These are phyloP conservation scores for Umbilicus rupestris DNA, from an alignment of 164 flowering plant genomes.

Conservation along the genomic window DNA sequence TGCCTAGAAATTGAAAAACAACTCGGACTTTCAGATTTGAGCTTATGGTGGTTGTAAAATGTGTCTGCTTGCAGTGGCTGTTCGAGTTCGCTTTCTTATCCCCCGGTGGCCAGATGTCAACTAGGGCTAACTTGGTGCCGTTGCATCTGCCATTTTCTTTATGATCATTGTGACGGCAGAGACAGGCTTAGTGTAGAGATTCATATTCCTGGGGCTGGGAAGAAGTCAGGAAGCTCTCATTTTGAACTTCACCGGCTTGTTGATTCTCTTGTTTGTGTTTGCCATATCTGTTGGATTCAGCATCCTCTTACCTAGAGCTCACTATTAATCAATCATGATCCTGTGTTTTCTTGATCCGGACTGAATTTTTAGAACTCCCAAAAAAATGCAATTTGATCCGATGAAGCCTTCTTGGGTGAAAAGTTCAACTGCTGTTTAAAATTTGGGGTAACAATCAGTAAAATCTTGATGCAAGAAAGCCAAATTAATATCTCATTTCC, in stretches of 20 bases:
- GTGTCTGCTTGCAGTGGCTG: slow-evolving; percentile 31
- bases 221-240: slow-evolving; percentile 35
- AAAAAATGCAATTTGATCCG: too few species aligned
- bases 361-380: too few species aligned
- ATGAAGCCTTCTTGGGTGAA: too few species aligned
- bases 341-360: too few species aligned
- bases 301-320: slow-evolving; percentile 30
- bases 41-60: not conserved
- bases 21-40: not conserved
- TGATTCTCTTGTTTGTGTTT: slow-evolving; percentile 54
- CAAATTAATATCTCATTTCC: too few species aligned
- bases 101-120: slow-evolving; percentile 28
- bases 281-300: slow-evolving; percentile 34
- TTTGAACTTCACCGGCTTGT: slow-evolving; percentile 53
- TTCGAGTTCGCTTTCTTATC: slow-evolving; percentile 38
- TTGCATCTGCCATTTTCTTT: slow-evolving; percentile 62
- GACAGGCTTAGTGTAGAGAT: slow-evolving; percentile 32
- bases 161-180: slow-evolving; percentile 39
- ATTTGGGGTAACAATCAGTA: too few species aligned
- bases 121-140: slow-evolving; percentile 35
- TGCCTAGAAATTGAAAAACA: not conserved
- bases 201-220: slow-evolving; percentile 12
- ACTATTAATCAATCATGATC: slow-evolving; percentile 5
- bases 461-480: too few species aligned
- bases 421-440: too few species aligned